Evolutionary conservation across 768 basidiomycete species (phyloP).

Genomic region (Suillus discolor): DNA sequence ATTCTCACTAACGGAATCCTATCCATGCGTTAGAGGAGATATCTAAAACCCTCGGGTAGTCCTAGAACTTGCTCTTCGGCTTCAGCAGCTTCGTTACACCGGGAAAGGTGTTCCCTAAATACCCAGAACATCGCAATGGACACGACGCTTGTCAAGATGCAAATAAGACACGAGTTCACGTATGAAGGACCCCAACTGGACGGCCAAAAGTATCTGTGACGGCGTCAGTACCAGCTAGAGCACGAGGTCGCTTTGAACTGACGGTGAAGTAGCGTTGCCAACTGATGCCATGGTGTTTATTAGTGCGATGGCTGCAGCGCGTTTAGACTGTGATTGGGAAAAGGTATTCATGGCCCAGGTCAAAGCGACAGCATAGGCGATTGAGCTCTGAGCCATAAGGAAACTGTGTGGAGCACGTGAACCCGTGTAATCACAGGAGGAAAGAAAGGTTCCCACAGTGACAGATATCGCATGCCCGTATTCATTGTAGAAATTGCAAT

Average conservation of each 20-base stretch:
- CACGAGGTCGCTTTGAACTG: constrained; percentile 34
- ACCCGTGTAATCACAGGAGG: not conserved
- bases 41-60: constrained; percentile 42
- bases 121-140: constrained; percentile 50
- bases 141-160: constrained; percentile 56
- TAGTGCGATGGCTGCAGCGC: constrained; percentile 80
- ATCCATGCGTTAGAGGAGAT: constrained; percentile 38
- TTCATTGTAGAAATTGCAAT: constrained; percentile 66
- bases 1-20: not conserved
- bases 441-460: constrained; percentile 45
- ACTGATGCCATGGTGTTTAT: constrained; percentile 79
- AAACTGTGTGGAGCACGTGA: constrained; percentile 46
- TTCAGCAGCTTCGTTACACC: constrained; percentile 42
- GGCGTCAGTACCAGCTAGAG: not conserved
- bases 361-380: constrained; percentile 66
- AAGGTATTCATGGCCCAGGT: constrained; percentile 57
- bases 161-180: constrained; percentile 68
- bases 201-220: constrained; percentile 63
- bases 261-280: constrained; percentile 82
- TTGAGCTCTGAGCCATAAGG: constrained; percentile 70
- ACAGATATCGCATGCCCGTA: constrained; percentile 60
- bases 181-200: constrained; percentile 71
- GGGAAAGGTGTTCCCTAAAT: constrained; percentile 45
- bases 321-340: constrained; percentile 81
- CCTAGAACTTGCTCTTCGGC: constrained; percentile 37